A percentile compares a stretch with the other conserved stretches of the same genome.
These are phyloP conservation scores for Medicago truncatula DNA, from an alignment of 306 rosid genomes.

Conservation along the genomic window MtrunA17r5.0-ANR NC_053048.1:51624001-51624500, in stretches of 20 bases:
- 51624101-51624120: constrained; percentile 65
- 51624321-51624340: too few species aligned
- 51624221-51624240: background rate
- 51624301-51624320: constrained; percentile 42
- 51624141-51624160: constrained; percentile 7
- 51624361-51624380: too few species aligned
- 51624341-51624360: too few species aligned
- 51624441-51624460: too few species aligned
- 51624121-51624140: constrained; percentile 82
- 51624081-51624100: constrained; percentile 64
- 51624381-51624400: too few species aligned
- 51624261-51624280: background rate
- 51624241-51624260: background rate
- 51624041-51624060: constrained; percentile 51
- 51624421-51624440: too few species aligned
- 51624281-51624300: constrained; percentile 7
- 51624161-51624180: background rate
- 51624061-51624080: constrained; percentile 35
- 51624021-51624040: constrained; percentile 52
- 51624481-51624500: too few species aligned
- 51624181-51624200: background rate
- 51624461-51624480: too few species aligned
- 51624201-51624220: background rate
- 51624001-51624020: constrained; percentile 56
- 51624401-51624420: too few species aligned